Percentiles rank a stretch among this genome's conserved stretches.
phyloP scores from a whole-genome alignment of 2,329 filamentous ascomycete genomes.

The Fusarium duplospermum region DNA sequence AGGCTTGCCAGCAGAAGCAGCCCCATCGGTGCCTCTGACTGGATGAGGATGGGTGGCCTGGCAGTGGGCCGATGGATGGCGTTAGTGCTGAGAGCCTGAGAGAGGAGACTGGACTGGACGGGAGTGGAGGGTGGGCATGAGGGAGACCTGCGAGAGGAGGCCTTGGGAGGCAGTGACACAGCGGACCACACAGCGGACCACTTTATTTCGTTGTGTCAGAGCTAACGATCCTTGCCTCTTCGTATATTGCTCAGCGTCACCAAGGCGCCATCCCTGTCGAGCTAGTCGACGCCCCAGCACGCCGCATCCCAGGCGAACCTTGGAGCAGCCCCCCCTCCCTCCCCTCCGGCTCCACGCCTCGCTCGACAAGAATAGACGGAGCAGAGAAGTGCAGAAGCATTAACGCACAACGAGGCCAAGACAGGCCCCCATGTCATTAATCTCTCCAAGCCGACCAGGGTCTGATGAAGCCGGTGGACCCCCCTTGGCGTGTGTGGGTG shows the following conservation, averaged over 20 bases:
- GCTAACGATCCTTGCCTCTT: conserved; percentile 56
- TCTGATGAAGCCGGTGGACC: conserved; percentile 48
- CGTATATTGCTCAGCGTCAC: conserved; percentile 64
- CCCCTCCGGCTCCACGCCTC: conserved; percentile 33
- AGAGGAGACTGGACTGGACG: conserved; percentile 23
- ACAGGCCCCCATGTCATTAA: conserved; percentile 51
- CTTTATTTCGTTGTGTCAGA: conserved; percentile 63
- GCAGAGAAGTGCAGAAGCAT: conserved; percentile 37
- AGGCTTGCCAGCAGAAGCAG: neutral
- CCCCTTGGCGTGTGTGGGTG: conserved; percentile 47
- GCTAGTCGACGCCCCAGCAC: conserved; percentile 43
- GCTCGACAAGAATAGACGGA: conserved; percentile 59
- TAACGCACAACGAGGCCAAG: conserved; percentile 49
- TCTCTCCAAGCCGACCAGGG: conserved; percentile 48
- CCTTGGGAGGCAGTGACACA: conserved; percentile 42
- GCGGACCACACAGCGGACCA: conserved; percentile 45
- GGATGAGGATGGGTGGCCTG: conserved; percentile 34
- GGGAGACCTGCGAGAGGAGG: conserved; percentile 18
- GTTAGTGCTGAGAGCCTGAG: conserved; percentile 47
- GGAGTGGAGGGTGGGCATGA: conserved; percentile 1
- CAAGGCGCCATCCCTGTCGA: conserved; percentile 49
- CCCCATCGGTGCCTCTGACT: conserved; percentile 32
- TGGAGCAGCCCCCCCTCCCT: too few species aligned
- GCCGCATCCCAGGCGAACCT: conserved; percentile 48
- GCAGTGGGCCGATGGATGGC: conserved; percentile 46